These are phyloP conservation scores for Mycogone perniciosa DNA, from an alignment of 2,329 filamentous ascomycete species.

Conservation along the genomic window DNA sequence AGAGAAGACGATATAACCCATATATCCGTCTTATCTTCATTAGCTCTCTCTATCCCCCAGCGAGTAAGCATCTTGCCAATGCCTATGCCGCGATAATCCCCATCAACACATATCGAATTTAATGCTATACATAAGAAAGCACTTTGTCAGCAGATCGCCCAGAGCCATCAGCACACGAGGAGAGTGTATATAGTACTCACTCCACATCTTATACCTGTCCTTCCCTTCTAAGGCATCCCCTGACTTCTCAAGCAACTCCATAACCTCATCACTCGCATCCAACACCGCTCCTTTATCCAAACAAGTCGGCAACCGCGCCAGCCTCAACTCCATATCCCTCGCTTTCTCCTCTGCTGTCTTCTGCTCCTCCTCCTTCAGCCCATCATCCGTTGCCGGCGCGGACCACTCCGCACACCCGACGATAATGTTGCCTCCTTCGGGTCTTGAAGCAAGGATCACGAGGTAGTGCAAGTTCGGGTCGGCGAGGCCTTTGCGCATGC, in stretches of 20 bases:
- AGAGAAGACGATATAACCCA: conserved; percentile 14
- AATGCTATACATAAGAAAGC: conserved; percentile 3
- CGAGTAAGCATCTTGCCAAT: conserved; percentile 14
- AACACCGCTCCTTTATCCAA: conserved; percentile 9
- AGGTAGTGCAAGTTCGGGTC: conserved; percentile 6
- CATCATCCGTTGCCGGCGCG: conserved; percentile 4
- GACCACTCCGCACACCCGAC: conserved; percentile 14
- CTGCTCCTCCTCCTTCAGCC: not conserved
- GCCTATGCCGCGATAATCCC: conserved; percentile 10
- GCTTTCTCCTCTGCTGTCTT: conserved; percentile 6
- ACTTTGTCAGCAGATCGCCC: not conserved
- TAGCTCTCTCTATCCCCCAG: conserved; percentile 13
- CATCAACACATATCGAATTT: conserved; percentile 15
- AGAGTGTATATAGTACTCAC: conserved; percentile 5
- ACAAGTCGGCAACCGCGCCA: conserved; percentile 11
- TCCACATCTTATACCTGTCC: conserved; percentile 12
- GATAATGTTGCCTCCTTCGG: conserved; percentile 5
- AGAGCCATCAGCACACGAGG: not conserved
- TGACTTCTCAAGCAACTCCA: conserved; percentile 10
- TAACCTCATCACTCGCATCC: conserved; percentile 9
- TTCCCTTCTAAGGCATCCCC: conserved; percentile 3
- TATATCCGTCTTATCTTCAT: conserved; percentile 4
- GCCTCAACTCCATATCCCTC: conserved; percentile 2
- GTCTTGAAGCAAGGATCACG: not conserved
- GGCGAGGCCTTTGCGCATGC: conserved; percentile 4